These are phyloP conservation scores for Alternaria sp. DNA, from an alignment of 2,329 filamentous ascomycete genomes.

Conservation along the genomic window DNA sequence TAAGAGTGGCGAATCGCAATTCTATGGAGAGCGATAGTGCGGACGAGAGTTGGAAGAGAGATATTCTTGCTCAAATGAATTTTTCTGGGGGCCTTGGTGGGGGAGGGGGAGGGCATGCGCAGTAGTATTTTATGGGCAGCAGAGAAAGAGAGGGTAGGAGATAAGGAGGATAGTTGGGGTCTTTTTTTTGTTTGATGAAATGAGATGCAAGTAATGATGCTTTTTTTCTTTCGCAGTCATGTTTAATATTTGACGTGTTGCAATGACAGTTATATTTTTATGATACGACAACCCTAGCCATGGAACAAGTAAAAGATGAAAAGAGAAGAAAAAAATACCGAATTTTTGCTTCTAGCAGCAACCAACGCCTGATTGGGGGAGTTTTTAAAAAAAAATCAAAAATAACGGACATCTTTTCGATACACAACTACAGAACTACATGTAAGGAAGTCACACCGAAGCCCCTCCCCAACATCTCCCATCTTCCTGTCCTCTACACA, in stretches of 20 bases:
- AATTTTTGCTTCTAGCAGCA: no score
- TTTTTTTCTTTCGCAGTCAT: no score
- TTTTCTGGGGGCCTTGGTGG: constrained; percentile 15
- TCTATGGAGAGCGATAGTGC: constrained; percentile 32
- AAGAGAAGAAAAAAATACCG: no score
- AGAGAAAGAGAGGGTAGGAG: no score
- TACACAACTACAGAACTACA: background rate
- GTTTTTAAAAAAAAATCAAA: background rate
- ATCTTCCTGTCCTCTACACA: constrained; percentile 19
- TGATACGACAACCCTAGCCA: no score
- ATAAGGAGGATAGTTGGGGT: background rate
- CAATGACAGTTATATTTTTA: no score
- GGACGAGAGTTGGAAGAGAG: constrained; percentile 25
- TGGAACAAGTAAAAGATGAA: no score
- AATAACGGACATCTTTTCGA: background rate
- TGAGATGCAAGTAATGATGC: no score
- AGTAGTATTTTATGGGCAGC: background rate
- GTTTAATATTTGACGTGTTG: no score
- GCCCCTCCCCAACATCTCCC: background rate
- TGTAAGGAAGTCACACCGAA: background rate
- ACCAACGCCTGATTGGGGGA: background rate
- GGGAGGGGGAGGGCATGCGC: constrained; percentile 4
- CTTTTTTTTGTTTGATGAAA: no score
- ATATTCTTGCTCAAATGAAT: constrained; percentile 29
- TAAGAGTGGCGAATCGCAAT: constrained; percentile 55